Evolutionary conservation across 2,329 filamentous ascomycete genomes (phyloP), one percentile per base, ranked within the genome.

Genomic region (Xenoacremonium recifei): DNA sequence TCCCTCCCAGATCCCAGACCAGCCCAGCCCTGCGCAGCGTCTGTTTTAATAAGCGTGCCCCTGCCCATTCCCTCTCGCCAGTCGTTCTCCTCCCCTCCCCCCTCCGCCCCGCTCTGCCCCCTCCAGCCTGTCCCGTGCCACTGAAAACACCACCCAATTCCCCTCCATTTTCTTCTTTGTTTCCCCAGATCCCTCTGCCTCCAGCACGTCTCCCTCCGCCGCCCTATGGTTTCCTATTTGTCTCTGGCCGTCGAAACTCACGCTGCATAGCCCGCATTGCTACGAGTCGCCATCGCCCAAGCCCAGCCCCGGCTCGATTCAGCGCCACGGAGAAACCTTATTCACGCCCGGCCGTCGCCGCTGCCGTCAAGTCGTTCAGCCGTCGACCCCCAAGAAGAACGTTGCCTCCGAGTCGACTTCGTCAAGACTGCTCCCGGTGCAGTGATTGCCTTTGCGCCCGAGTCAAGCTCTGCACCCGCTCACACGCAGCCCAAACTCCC

Each of bases 171-270:
- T 58, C 56, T 53, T 58, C 55, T 58, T 58, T 58, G 54, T 58
- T 58, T 58, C 55, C 55, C 55, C 55, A 58, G 54, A 58, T 58
- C 54, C 55, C 52, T 58, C 56, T 53, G 51, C 52, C 47, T 45
- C 35, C 47, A 45, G 48, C 54, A 49, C n/a, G n/a, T n/a, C n/a
- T n/a, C n/a, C n/a, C 48, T 57, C 49, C 43, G 51, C 49, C 45
- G 44, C 53, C 47, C 47, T 47, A 43, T 52, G 42, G 44, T 39
- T 45, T 39, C 44, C 42, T 42, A 49, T 33, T n/a, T n/a, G n/a
- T n/a, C n/a, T n/a, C n/a, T n/a, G n/a, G n/a, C n/a, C n/a, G n/a
- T 54, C 49, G 40, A 7, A 31, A 54, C 54, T 55, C 48, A 57
- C 54, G 49, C 43, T 42, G 37, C 45, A 45, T 55, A 58, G 54